A percentile compares a stretch with the other conserved stretches of the same genome.
Conservation (phyloP, 2,329 filamentous ascomycete species). For the Ceratocystis smalleyi region DNA sequence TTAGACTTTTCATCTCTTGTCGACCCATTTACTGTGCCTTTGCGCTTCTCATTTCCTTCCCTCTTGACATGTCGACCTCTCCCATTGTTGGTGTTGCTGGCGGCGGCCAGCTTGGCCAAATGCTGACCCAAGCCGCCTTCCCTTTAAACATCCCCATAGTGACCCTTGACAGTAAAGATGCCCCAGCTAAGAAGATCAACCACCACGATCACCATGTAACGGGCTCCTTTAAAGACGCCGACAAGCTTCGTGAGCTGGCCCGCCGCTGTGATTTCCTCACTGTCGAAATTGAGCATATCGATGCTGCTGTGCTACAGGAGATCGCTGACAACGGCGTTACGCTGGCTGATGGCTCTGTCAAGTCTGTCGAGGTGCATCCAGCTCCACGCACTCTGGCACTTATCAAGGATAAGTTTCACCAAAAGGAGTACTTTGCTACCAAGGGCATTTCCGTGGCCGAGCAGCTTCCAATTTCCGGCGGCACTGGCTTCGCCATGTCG, state of each 20-base stretch:
- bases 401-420: constrained; percentile 86
- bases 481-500: constrained; percentile 40
- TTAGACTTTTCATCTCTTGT: background rate
- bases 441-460: constrained; percentile 57
- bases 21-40: background rate
- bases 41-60: background rate
- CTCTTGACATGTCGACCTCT: constrained; percentile 21
- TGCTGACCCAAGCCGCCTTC: constrained; percentile 77
- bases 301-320: constrained; percentile 78
- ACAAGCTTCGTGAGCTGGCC: constrained; percentile 67
- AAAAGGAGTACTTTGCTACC: constrained; percentile 64
- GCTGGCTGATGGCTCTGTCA: constrained; percentile 29
- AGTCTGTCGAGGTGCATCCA: constrained; percentile 53
- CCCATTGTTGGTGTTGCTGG: constrained; percentile 39
- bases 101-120: constrained; percentile 70
- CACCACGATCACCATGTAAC: constrained; percentile 57
- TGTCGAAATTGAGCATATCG: constrained; percentile 89
- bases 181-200: constrained; percentile 76
- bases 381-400: constrained; percentile 73
- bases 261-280: constrained; percentile 64
- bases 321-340: constrained; percentile 51
- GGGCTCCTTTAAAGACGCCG: constrained; percentile 75
- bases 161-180: constrained; percentile 59
- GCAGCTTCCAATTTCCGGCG: constrained; percentile 46
- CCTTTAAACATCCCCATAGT: constrained; percentile 62